Base-by-base conservation (phyloP, 2,329 filamentous ascomycete genomes). In the Tolypocladium tundrense region DNA sequence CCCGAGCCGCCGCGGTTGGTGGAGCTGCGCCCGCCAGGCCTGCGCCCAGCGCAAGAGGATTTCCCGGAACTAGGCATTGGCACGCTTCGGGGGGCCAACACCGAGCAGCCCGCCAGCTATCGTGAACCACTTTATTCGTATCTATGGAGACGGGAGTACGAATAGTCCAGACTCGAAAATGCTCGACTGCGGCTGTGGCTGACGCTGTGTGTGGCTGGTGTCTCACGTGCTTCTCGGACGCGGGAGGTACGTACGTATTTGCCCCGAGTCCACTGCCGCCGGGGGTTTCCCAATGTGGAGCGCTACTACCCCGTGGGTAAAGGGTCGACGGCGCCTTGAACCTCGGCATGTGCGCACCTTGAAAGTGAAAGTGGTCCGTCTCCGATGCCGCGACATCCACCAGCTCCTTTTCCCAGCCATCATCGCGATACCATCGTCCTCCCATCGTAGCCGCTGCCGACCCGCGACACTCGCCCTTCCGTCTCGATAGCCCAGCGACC, bases 31-130 rank as follows among this genome's bases (percentile, higher is more conserved):
- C 27, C 2, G 21, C 24, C 27, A 21, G 21, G 4, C 10, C 35
- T 37, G 35, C 40, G 45, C 21, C 40, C 52, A 40, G 21, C 33
- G 61, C 66, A 71, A 71, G 69, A 71, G 66, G 69, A 71, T 71
- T 71, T 71, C 67, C 68, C 69, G 69, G 69, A 64, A 63, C 56
- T 8, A 24, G 11, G 11, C 4, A 27, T 14, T 14, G 42, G 21
- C 42, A 5, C 42, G 7, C 2, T 13, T 50, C 45, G 45, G 45
- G 31, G 43, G 21, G 19, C 41, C 41, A 50, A 50, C 27, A 50
- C 45, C 45, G 45, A 33, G 45, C 45, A 5, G 21, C 6, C 35
- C 35, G 35, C 2, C 43, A 11, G 24, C 21, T 40, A 14, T 14
- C 43, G 43, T 16, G 43, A 31, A 3, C 42, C 42, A 27, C 42